phyloP scores from a whole-genome alignment of 192 early-diverging fungal genomes.

The Piromyces sp. region DNA sequence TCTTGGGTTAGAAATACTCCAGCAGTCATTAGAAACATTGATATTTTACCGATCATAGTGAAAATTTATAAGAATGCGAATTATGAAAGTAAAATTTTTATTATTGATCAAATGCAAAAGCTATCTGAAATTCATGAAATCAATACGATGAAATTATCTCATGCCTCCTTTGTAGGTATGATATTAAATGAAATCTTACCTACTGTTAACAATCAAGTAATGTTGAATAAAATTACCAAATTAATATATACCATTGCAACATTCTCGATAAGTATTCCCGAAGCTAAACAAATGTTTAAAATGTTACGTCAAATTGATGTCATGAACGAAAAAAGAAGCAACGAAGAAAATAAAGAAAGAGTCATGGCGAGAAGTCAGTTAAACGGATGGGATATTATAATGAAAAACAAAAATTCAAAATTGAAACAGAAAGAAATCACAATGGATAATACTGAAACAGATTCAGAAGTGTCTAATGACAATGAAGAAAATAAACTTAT shows the following conservation, averaged over 20 bases:
- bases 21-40: neutral
- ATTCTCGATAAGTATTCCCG: neutral
- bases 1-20: neutral
- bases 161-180: neutral
- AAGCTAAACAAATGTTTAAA: neutral
- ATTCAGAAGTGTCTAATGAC: neutral
- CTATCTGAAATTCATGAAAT: neutral
- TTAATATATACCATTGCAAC: neutral
- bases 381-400: neutral
- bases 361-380: neutral
- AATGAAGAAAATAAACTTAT: neutral
- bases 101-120: neutral
- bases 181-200: neutral
- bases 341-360: neutral
- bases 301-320: neutral
- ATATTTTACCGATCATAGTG: neutral
- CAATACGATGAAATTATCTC: neutral
- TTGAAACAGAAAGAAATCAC: neutral
- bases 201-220: neutral
- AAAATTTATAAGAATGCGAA: neutral
- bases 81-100: neutral
- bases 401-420: neutral
- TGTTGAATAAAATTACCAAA: neutral
- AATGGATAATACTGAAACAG: neutral
- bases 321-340: neutral